phyloP scores from a whole-genome alignment of 371 early-diverging fungal genomes.

The Coemansia sp. region DNA sequence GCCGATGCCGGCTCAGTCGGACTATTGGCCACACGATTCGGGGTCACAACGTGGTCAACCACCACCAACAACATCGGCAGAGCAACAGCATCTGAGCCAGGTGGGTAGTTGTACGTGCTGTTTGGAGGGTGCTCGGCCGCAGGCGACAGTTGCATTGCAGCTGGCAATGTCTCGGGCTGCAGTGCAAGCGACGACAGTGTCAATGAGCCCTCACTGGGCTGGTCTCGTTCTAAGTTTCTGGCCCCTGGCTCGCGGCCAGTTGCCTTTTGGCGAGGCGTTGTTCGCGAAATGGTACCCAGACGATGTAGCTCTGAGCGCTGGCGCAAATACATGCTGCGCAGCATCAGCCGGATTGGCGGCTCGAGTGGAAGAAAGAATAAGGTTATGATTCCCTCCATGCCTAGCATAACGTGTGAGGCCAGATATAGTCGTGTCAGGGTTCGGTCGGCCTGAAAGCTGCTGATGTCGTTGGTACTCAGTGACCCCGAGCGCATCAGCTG shows the following conservation, averaged over 20 bases:
- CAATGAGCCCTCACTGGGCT: conserved; percentile 6
- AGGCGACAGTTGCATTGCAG: neutral
- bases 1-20: neutral
- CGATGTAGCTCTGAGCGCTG: conserved; percentile 21
- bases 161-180: neutral
- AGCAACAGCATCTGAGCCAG: neutral
- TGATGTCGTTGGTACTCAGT: conserved; percentile 1
- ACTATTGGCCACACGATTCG: neutral
- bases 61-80: conserved; percentile 3
- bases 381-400: conserved; percentile 41
- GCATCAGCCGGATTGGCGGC: conserved; percentile 44
- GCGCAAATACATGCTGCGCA: conserved; percentile 30
- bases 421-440: conserved; percentile 31
- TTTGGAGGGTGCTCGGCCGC: neutral
- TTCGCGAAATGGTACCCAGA: conserved; percentile 17
- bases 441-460: conserved; percentile 2
- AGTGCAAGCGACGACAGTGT: conserved; percentile 11
- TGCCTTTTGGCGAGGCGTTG: conserved; percentile 6
- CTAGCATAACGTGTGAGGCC: conserved; percentile 41
- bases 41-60: conserved; percentile 12
- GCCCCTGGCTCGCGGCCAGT: conserved; percentile 8
- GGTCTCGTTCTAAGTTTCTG: neutral
- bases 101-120: neutral
- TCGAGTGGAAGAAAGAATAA: conserved; percentile 40
- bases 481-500: conserved; percentile 16